Base-by-base conservation (phyloP, 1,284 basidiomycete species). In the Cystobasidiaceae sp. region DNA sequence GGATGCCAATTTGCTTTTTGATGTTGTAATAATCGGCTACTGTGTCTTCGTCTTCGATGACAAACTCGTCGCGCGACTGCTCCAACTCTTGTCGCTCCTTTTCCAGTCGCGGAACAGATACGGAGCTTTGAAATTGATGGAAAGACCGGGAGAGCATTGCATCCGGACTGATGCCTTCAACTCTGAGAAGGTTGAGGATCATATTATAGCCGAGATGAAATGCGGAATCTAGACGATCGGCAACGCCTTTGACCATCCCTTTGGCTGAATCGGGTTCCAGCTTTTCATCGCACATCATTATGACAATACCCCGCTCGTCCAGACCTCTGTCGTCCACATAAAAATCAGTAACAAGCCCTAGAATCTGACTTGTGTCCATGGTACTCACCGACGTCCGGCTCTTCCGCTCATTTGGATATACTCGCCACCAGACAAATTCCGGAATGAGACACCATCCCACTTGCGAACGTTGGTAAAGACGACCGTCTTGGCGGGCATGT, bases 281-380 rank as follows among this genome's bases (percentile, higher is more conserved):
- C 79, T 96, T 97, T 79, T 97, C 93, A 78, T 98, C 94, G 76
- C 89, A 91, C 96, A 99, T 98, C 92, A 99, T 92, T 74, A 99
- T 97, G 69, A 99, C 96, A 62, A 99, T 93, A 69, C 96, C 96
- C n/a, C 96, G 86, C 71, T 97, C 94, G 76, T 99, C 96, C 64
- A 98, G 80, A 48, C 96, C 96, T 79, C 96, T 56, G 34, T 33
- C 15, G 21, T n/a, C 11, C 1, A 3, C 11, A 32, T 15, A 1
- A 19, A 11, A n/a, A n/a, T n/a, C 23, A 25, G 23, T 11, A 56
- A 7, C 23, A 39, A n/a, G 11, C 1, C 2, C 5, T 11, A 7
- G 39, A n/a, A 4, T 4, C 2, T 15, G 11, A 27, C 19, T 4
- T 28, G 8, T 17, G 1, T 4, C 1, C 27, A 5, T 4, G 15